Conservation (phyloP, 2,329 filamentous ascomycete species). For the Stagonosporopsis rhizophila region DNA sequence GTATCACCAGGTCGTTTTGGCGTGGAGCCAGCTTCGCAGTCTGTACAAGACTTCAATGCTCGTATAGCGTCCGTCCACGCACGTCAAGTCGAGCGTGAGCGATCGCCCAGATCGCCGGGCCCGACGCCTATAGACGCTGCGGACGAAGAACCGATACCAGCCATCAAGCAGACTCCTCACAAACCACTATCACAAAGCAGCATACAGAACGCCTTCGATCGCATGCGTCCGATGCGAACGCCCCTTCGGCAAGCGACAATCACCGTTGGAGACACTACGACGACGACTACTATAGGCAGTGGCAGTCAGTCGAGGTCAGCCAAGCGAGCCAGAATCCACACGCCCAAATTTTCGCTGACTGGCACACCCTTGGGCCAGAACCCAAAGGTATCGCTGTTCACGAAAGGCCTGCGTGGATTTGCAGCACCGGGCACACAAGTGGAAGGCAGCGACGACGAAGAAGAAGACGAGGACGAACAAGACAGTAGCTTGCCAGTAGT, state of each 20-base stretch:
- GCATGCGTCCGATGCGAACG: constrained; percentile 68
- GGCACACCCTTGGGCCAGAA: constrained; percentile 39
- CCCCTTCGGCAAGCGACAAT: constrained; percentile 74
- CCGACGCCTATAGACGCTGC: constrained; percentile 11
- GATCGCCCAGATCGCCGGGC: constrained; percentile 19
- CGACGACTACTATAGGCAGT: constrained; percentile 69
- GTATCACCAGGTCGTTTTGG: constrained; percentile 9
- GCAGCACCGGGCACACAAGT: constrained; percentile 60
- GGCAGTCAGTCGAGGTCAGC: constrained; percentile 55
- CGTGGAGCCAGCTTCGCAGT: constrained; percentile 22
- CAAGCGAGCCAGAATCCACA: constrained; percentile 53
- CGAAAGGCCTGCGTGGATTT: constrained; percentile 59
- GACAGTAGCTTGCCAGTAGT: constrained; percentile 25
- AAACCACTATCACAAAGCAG: constrained; percentile 47
- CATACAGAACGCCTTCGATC: constrained; percentile 68
- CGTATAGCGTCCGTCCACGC: constrained; percentile 46
- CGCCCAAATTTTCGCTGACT: constrained; percentile 45
- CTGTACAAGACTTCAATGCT: constrained; percentile 52
- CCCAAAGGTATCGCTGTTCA: constrained; percentile 47
- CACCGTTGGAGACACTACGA: constrained; percentile 73
- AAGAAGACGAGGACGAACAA: constrained; percentile 29
- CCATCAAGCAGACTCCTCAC: constrained; percentile 40
- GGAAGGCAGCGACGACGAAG: constrained; percentile 40
- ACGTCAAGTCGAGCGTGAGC: constrained; percentile 23
- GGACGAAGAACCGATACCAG: constrained; percentile 36